Base-by-base conservation (phyloP, 495 filamentous ascomycete genomes). In the Aspergillus olivimuriae region DNA sequence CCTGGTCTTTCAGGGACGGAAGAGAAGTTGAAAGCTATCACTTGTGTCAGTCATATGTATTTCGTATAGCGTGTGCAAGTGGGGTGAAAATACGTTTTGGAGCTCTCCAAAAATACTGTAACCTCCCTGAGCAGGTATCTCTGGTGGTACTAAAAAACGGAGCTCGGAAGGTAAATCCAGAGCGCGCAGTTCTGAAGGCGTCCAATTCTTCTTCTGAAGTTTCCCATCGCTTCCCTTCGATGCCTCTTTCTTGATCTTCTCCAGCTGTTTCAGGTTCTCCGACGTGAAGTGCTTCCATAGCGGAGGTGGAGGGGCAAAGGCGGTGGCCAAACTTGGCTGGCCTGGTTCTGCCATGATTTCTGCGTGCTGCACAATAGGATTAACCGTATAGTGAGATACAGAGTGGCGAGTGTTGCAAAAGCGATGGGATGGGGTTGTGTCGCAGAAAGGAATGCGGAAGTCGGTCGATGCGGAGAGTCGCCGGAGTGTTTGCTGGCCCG, bases 211-310 rank as follows among this genome's bases (percentile, higher is more conserved):
- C 39, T 56, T 55, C 26, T 35, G 33, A 26, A 55, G 17, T 48
- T 62, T 50, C 46, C 67, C 58, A 62, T 66, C 38, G 58, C 58
- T 43, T 52, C 60, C 52, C 54, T 71, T 55, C 55, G 71, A 52
- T 1, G 64, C 60, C 23, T 72, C 63, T 20, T 68, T 63, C 52
- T 72, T 73, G 47, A 75, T 56, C 41, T 72, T 52, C 26, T 83
- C 70, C 36, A 94, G 75, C 24, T 75, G 80, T 18, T 77, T 63
- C 46, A 92, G 55, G 61, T 94, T 95, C 0, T 83, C 78, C 3
- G 77, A 55, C 0, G 87, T 95, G 67, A 97, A 97, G 60, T 82
- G 73, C 49, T 86, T 84, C 78, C 87, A 97, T 70, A 95, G 89
- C 3, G 85, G 82, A 16, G 92, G 92, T 3, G 92, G 92, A 12